phyloP scores from a whole-genome alignment of 768 basidiomycete species.

The Leccinum ochraceum region DNA sequence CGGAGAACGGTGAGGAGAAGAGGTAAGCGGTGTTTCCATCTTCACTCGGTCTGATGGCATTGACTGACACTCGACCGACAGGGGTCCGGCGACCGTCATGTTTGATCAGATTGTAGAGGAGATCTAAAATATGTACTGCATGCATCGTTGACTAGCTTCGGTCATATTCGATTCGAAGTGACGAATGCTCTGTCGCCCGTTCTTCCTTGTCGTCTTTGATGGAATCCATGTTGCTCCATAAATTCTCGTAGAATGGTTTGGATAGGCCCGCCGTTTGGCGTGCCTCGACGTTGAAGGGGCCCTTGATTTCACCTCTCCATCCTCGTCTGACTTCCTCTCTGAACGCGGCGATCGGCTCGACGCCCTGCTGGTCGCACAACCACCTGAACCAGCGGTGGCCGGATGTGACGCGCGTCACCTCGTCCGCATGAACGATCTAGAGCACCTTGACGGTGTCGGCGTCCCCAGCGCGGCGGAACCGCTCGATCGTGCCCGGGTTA shows the following conservation, averaged over 20 bases:
- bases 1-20: slow-evolving; percentile 33
- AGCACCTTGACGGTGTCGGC: no score
- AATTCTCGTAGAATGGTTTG: background rate
- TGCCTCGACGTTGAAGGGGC: background rate
- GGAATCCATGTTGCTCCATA: background rate
- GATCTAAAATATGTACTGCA: no score
- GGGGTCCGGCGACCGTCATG: no score
- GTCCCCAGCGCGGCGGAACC: no score
- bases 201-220: background rate
- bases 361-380: background rate
- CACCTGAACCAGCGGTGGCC: slow-evolving; percentile 35
- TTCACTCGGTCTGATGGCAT: no score
- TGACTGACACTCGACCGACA: no score
- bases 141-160: no score
- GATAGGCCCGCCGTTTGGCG: background rate
- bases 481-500: no score
- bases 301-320: background rate
- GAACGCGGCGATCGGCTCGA: background rate
- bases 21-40: slow-evolving; percentile 13
- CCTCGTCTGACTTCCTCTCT: background rate
- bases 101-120: no score
- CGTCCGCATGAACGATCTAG: no score
- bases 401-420: slow-evolving; percentile 63
- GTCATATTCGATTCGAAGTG: no score
- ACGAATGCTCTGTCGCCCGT: no score